A percentile compares a stretch with the other conserved stretches of the same genome.
phyloP scores from a whole-genome alignment of 768 basidiomycete species.

The Boletus edulis region DNA sequence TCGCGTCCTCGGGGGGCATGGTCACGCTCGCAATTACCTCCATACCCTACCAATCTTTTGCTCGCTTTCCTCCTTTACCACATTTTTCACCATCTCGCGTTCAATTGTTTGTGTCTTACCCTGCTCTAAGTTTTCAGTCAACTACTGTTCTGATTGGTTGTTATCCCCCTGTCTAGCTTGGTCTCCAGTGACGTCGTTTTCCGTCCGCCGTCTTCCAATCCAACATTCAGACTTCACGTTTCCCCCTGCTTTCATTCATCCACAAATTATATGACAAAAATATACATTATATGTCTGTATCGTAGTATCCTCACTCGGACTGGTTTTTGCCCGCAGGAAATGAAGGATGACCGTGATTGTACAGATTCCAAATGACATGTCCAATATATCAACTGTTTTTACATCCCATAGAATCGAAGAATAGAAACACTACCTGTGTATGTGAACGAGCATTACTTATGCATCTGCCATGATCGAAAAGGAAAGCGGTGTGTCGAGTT shows the following conservation, averaged over 20 bases:
- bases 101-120: conserved; percentile 17
- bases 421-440: neutral
- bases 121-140: conserved; percentile 19
- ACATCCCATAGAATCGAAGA: neutral
- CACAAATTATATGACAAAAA: conserved; percentile 28
- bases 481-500: conserved; percentile 1
- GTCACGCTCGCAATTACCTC: conserved; percentile 9
- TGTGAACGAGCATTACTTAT: neutral
- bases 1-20: neutral
- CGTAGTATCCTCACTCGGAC: conserved; percentile 24
- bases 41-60: conserved; percentile 22
- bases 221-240: neutral
- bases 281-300: conserved; percentile 29
- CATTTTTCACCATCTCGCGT: conserved; percentile 8
- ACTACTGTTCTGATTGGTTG: conserved; percentile 17
- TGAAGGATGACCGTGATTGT: conserved; percentile 26
- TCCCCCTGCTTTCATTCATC: conserved; percentile 12
- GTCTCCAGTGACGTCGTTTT: too few relatives aligned
- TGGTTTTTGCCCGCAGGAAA: conserved; percentile 23
- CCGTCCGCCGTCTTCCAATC: neutral
- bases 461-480: conserved; percentile 4
- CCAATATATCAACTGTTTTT: neutral
- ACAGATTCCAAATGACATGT: conserved; percentile 18
- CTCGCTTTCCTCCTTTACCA: neutral
- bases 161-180: neutral